Percentiles rank a stretch among this genome's conserved stretches.
Conservation (phyloP, 2,329 filamentous ascomycete species). For the Dactylellina cionopaga region DNA sequence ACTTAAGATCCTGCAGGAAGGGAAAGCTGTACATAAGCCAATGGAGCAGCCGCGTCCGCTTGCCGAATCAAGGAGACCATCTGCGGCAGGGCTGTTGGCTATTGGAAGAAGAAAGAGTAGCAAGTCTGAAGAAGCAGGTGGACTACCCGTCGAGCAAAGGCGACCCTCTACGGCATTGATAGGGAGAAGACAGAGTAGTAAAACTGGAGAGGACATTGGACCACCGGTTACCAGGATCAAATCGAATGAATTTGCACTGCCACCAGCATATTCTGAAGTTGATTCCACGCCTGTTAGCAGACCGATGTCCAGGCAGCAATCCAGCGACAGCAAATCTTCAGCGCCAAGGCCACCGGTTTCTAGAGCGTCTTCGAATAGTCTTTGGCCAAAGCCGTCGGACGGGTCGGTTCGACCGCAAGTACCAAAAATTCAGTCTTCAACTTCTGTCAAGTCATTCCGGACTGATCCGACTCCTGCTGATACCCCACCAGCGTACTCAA, state of each 20-base stretch:
- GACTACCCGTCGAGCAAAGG: too few species aligned
- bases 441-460: conserved; percentile 32
- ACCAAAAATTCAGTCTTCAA: conserved; percentile 43
- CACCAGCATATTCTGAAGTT: conserved; percentile 11
- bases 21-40: conserved; percentile 44
- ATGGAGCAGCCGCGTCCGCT: conserved; percentile 26
- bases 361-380: conserved; percentile 20
- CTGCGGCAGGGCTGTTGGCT: neutral
- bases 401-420: conserved; percentile 8
- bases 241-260: conserved; percentile 13
- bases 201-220: neutral
- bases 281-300: neutral
- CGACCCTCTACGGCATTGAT: too few species aligned
- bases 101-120: conserved; percentile 13
- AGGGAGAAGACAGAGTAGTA: conserved; percentile 2
- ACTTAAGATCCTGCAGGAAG: conserved; percentile 29
- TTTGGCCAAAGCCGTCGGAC: conserved; percentile 39
- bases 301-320: conserved; percentile 3
- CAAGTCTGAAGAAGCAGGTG: conserved; percentile 4
- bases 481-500: neutral
- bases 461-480: neutral
- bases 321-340: conserved; percentile 22
- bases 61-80: conserved; percentile 2
- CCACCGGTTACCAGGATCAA: neutral
- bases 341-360: conserved; percentile 32